Conservation (phyloP, 768 basidiomycete genomes). For the Auricularia heimuer region DNA sequence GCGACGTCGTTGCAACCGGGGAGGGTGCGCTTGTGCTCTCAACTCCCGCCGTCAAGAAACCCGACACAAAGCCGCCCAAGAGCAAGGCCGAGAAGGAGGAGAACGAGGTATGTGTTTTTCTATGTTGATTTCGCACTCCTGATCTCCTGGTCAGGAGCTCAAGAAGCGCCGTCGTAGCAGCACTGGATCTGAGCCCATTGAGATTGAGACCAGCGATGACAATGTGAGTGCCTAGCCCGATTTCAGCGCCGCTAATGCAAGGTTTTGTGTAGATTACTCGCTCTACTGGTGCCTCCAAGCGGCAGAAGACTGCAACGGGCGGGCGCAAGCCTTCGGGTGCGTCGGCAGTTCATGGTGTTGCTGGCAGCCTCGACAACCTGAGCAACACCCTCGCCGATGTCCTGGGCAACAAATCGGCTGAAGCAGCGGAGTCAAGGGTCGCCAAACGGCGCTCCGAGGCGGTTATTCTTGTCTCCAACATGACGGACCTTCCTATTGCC, state of each 20-base stretch:
- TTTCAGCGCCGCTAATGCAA: not conserved
- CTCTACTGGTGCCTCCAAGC: too few species aligned
- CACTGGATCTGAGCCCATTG: not conserved
- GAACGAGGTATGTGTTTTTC: not conserved
- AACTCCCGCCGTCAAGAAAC: not conserved
- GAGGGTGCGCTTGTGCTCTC: not conserved
- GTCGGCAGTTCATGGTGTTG: too few species aligned
- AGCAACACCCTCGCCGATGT: too few species aligned
- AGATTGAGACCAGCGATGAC: not conserved
- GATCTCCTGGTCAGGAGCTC: not conserved
- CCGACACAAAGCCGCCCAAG: not conserved
- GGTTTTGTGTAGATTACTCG: too few species aligned
- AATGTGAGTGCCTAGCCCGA: not conserved
- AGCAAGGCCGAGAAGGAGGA: not conserved
- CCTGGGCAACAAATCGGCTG: too few species aligned
- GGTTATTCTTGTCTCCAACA: not conserved
- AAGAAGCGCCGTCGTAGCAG: not conserved
- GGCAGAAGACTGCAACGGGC: too few species aligned
- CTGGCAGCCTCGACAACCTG: too few species aligned
- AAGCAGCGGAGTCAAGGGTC: not conserved
- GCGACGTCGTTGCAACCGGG: not conserved
- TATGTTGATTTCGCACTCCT: too few species aligned
- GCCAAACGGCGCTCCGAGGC: not conserved
- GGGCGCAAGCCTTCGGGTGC: too few species aligned
- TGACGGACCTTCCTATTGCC: not conserved